phyloP scores from a whole-genome alignment of 225 moss, liverwort and hornwort genomes.

The Physcomitrellopsis africana region DNA sequence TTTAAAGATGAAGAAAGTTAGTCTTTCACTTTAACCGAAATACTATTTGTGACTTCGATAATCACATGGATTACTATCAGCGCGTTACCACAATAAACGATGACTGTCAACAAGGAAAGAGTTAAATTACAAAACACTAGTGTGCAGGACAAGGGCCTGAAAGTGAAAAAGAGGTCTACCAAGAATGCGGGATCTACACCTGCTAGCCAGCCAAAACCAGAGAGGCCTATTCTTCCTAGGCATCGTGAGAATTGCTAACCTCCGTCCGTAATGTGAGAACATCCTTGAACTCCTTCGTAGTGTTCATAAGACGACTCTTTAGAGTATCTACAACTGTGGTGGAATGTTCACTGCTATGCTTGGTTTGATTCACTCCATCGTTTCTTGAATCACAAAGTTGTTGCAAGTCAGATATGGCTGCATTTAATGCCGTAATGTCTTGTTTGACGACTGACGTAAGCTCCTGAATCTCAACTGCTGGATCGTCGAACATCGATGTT shows the following conservation, averaged over 20 bases:
- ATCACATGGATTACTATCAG: background rate
- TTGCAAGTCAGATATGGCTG: constrained; percentile 91
- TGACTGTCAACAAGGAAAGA: background rate
- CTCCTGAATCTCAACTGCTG: constrained; percentile 97
- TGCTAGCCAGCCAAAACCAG: background rate
- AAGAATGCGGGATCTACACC: background rate
- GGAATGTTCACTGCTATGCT: constrained; percentile 95
- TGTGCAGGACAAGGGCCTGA: background rate
- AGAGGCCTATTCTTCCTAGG: background rate
- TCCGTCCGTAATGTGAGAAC: constrained; percentile 92
- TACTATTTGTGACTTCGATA: background rate
- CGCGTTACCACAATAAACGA: background rate
- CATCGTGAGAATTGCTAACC: constrained; percentile 43
- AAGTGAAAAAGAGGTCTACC: too few relatives aligned
- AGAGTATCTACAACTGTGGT: constrained; percentile 95
- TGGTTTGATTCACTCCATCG: constrained; percentile 72
- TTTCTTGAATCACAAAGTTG: constrained; percentile 85
- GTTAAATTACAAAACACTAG: background rate
- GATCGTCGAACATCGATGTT: constrained; percentile 99
- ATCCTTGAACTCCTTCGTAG: constrained; percentile 99
- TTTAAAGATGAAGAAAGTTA: background rate
- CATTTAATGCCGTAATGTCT: constrained; percentile 96
- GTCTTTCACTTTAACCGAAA: background rate
- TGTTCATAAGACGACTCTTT: constrained; percentile 97
- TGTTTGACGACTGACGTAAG: constrained; percentile 96